Percentiles rank a stretch among this genome's conserved stretches.
Conservation (phyloP, 139 green algal species). For the Yamagishiella unicocca region DNA sequence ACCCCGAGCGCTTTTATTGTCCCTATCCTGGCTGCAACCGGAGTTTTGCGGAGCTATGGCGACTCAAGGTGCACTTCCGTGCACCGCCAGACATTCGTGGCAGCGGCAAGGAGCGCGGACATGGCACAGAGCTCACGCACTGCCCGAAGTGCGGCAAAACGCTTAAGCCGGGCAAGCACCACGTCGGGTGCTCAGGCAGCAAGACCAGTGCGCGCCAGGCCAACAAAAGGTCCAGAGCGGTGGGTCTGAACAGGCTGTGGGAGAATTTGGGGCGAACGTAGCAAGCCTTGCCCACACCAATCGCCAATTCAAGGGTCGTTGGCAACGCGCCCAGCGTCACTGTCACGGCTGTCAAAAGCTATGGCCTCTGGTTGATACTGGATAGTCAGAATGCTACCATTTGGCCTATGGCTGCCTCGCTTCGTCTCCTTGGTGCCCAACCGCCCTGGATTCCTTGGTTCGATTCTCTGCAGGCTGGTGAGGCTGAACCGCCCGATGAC, state of each 20-base stretch:
- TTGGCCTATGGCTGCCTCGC: not conserved
- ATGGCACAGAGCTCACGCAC: slow-evolving; percentile 84
- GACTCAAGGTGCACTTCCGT: slow-evolving; percentile 83
- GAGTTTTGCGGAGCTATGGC: slow-evolving; percentile 88
- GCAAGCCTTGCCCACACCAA: too few species aligned
- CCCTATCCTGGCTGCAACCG: slow-evolving; percentile 78
- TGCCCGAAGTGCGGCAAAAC: slow-evolving; percentile 87
- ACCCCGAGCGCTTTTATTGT: slow-evolving; percentile 50
- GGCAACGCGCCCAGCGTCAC: not conserved
- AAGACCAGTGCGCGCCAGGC: slow-evolving; percentile 52
- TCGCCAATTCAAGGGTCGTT: not conserved
- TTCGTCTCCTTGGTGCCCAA: too few species aligned
- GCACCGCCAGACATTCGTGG: slow-evolving; percentile 85
- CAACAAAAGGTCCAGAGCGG: slow-evolving; percentile 51
- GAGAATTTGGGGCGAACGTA: too few species aligned
- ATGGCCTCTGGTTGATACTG: too few species aligned
- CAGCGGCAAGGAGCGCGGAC: slow-evolving; percentile 86
- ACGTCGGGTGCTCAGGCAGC: slow-evolving; percentile 84
- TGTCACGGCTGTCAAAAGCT: too few species aligned
- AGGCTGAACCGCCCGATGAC: slow-evolving; percentile 14
- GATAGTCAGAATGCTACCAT: too few species aligned
- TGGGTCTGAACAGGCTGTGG: too few species aligned
- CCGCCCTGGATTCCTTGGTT: not conserved
- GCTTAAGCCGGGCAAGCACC: slow-evolving; percentile 88
- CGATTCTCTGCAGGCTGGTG: not conserved